phyloP scores from a whole-genome alignment of 257 asterid species.

The Przewalskia tangutica region DNA sequence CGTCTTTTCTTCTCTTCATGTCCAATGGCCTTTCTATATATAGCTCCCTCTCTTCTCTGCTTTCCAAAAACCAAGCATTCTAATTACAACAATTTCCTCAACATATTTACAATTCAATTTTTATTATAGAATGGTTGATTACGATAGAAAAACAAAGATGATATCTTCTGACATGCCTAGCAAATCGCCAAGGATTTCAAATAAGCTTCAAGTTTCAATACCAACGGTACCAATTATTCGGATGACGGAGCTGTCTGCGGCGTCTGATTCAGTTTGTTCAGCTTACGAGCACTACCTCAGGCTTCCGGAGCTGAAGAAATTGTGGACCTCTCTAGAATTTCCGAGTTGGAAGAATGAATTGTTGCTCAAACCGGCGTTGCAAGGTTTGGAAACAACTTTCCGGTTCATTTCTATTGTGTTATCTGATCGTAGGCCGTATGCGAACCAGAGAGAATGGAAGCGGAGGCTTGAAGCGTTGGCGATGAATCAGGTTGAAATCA shows the following conservation, averaged over 20 bases:
- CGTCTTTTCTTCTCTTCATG: conserved; percentile 42
- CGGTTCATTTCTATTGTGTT: conserved; percentile 65
- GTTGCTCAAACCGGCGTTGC: conserved; percentile 56
- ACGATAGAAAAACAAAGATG: conserved; percentile 71
- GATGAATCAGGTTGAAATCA: conserved; percentile 47
- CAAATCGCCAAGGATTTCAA: conserved; percentile 56
- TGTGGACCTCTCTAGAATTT: conserved; percentile 47
- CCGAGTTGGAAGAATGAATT: conserved; percentile 65
- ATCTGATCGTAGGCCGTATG: conserved; percentile 62
- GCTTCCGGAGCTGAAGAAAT: conserved; percentile 57
- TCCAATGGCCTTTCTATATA: conserved; percentile 30
- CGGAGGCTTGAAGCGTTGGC: conserved; percentile 58
- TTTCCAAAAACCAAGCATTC: conserved; percentile 12
- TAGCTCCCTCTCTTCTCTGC: conserved; percentile 14
- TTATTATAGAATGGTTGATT: conserved; percentile 57
- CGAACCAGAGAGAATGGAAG: conserved; percentile 66
- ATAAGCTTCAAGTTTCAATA: conserved; percentile 53
- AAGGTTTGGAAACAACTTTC: conserved; percentile 64
- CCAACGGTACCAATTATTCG: conserved; percentile 40
- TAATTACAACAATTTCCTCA: not conserved
- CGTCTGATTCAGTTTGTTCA: conserved; percentile 64
- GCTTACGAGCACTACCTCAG: conserved; percentile 69
- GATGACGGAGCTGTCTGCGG: conserved; percentile 39
- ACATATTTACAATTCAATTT: not conserved
- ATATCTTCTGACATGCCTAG: conserved; percentile 41